These are phyloP conservation scores for Gliomastix tumulicola DNA, from an alignment of 2,329 filamentous ascomycete species.

Conservation along the genomic window DNA sequence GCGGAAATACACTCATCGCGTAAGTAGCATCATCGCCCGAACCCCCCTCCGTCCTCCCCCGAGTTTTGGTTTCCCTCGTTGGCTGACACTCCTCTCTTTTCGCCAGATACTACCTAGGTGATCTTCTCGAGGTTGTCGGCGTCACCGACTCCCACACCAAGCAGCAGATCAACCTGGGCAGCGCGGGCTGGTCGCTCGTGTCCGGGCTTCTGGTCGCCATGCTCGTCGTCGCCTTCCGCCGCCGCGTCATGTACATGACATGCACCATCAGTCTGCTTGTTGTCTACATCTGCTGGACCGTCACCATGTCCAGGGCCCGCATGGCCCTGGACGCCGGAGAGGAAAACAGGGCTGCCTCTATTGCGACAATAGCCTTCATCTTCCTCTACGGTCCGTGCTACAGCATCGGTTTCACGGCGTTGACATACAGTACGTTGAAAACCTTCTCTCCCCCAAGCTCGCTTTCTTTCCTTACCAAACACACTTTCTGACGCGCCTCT, in stretches of 20 bases:
- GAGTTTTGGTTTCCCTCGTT: too few relatives aligned
- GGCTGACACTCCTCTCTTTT: too few relatives aligned
- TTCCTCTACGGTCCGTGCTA: slow-evolving; percentile 33
- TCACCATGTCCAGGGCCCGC: slow-evolving; percentile 25
- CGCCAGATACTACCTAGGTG: too few relatives aligned
- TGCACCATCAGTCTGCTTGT: slow-evolving; percentile 27
- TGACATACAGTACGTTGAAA: slow-evolving; percentile 54
- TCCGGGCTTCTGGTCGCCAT: slow-evolving; percentile 25
- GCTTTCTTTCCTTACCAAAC: slow-evolving; percentile 28
- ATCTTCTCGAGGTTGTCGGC: slow-evolving; percentile 33
- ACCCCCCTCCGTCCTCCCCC: not conserved
- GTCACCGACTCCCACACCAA: slow-evolving; percentile 32
- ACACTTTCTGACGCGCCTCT: too few relatives aligned
- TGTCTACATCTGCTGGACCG: slow-evolving; percentile 30
- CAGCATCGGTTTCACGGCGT: slow-evolving; percentile 41
- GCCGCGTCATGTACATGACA: slow-evolving; percentile 27
- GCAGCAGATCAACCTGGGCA: slow-evolving; percentile 29
- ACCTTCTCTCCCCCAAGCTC: slow-evolving; percentile 33
- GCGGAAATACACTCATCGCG: slow-evolving; percentile 27
- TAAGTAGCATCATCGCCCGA: slow-evolving; percentile 17
- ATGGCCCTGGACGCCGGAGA: slow-evolving; percentile 17
- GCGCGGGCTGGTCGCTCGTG: slow-evolving; percentile 32
- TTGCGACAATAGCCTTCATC: slow-evolving; percentile 34
- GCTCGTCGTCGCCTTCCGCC: slow-evolving; percentile 24
- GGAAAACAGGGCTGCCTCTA: slow-evolving; percentile 25